Conservation (phyloP, 139 green algal genomes). For the Eudorina sp. region DNA sequence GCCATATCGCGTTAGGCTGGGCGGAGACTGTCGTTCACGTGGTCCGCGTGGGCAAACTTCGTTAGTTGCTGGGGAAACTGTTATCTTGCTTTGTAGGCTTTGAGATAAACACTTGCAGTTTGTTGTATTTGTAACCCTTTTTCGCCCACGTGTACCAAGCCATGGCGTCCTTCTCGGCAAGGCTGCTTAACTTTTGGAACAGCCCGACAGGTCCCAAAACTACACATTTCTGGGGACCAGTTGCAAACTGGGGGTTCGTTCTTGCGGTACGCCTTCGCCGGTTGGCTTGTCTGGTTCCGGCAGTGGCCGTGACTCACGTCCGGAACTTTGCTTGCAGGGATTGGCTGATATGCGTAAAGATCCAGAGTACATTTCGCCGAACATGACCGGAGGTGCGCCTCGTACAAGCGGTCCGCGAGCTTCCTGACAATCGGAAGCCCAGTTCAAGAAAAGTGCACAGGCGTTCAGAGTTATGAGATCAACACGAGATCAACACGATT, state of each 20-base stretch:
- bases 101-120: neutral
- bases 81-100: neutral
- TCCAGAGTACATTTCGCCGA: conserved; percentile 77
- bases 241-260: conserved; percentile 91
- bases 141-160: neutral
- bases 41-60: too few relatives aligned
- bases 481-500: too few relatives aligned
- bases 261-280: conserved; percentile 77
- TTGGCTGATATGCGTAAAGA: conserved; percentile 80
- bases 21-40: too few relatives aligned
- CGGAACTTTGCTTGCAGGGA: conserved; percentile 28
- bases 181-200: conserved; percentile 43
- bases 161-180: neutral
- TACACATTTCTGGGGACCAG: conserved; percentile 84
- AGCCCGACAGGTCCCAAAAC: conserved; percentile 65
- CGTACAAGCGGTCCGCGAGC: too few relatives aligned
- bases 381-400: conserved; percentile 82
- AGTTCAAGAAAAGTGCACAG: too few relatives aligned
- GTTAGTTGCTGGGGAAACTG: too few relatives aligned
- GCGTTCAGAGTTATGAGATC: too few relatives aligned
- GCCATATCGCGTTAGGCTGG: too few relatives aligned
- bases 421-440: too few relatives aligned
- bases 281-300: too few relatives aligned
- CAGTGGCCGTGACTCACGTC: neutral
- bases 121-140: too few relatives aligned